These are phyloP conservation scores for Chloroidium sp. DNA, from an alignment of 163 green algal genomes.

Conservation along the genomic window DNA sequence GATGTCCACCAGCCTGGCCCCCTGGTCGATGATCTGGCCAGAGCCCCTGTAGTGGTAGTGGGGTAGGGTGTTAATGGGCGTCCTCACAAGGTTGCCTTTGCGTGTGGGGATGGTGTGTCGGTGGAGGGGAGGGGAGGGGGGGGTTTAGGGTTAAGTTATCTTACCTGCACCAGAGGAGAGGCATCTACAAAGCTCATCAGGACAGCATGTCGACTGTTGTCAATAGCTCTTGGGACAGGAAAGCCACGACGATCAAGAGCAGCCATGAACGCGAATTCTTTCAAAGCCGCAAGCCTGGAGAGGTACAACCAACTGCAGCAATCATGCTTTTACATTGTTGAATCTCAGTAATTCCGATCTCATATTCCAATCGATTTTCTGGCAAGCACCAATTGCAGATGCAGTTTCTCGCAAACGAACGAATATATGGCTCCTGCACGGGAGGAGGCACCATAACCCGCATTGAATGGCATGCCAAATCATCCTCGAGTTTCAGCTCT, in stretches of 20 bases:
- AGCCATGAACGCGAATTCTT: conserved; percentile 98
- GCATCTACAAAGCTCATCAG: conserved; percentile 90
- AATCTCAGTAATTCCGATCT: too few species aligned
- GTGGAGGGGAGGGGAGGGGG: not conserved
- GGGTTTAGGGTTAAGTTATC: not conserved
- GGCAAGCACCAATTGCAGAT: too few species aligned
- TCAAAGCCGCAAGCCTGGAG: conserved; percentile 83
- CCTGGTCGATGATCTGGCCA: conserved; percentile 85
- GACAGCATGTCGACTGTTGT: conserved; percentile 92
- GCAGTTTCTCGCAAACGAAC: too few species aligned
- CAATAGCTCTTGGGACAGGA: conserved; percentile 84
- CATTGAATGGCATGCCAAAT: too few species aligned
- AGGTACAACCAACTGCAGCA: conserved; percentile 80
- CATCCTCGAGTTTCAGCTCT: too few species aligned
- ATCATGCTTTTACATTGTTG: not conserved
- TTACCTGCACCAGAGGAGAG: conserved; percentile 68
- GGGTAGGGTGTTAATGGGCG: not conserved
- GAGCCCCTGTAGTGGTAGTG: conserved; percentile 26
- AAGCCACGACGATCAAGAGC: conserved; percentile 84
- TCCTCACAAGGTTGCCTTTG: not conserved
- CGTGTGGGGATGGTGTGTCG: not conserved
- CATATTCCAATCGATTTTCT: too few species aligned
- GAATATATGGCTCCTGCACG: too few species aligned
- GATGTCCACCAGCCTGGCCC: conserved; percentile 78
- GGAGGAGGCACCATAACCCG: too few species aligned